Percentiles rank a stretch among this genome's conserved stretches.
Conservation (phyloP, 805 yeast genomes). For the Kodamaea laetipori region DNA sequence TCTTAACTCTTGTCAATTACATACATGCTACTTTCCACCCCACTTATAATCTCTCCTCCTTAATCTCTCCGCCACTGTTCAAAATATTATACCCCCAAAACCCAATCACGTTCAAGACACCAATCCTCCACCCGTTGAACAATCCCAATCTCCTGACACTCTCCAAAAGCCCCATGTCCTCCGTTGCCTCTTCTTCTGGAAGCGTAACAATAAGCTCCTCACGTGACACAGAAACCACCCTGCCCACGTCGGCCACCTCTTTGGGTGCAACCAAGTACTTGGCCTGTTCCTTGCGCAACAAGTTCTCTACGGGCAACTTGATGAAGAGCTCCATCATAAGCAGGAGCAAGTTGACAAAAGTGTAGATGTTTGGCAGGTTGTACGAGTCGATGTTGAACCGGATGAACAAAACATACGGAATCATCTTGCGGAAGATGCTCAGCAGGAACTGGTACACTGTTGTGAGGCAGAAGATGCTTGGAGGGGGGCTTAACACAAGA, state of each 20-base stretch:
- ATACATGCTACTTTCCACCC: too few relatives aligned
- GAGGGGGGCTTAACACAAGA: conserved; percentile 59
- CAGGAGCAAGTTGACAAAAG: conserved; percentile 58
- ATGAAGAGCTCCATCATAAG: conserved; percentile 69
- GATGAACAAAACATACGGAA: conserved; percentile 64
- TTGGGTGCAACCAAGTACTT: conserved; percentile 53
- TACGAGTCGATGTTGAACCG: conserved; percentile 66
- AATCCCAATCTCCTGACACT: conserved; percentile 33
- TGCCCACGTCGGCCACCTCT: conserved; percentile 34
- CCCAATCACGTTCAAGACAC: conserved; percentile 74
- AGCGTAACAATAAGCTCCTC: conserved; percentile 57
- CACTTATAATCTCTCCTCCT: conserved; percentile 35
- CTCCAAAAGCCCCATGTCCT: conserved; percentile 31
- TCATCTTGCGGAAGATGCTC: conserved; percentile 60
- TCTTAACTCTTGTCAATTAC: too few relatives aligned
- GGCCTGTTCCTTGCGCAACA: conserved; percentile 82
- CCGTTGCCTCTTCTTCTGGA: conserved; percentile 41
- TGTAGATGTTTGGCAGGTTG: conserved; percentile 61
- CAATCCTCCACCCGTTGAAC: conserved; percentile 93
- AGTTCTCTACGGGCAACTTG: conserved; percentile 83
- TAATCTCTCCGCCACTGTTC: conserved; percentile 46
- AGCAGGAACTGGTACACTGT: conserved; percentile 62
- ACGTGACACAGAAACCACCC: conserved; percentile 47
- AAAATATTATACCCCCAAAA: conserved; percentile 76
- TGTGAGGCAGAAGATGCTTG: conserved; percentile 45